A percentile compares a stretch with the other conserved stretches of the same genome.
These are phyloP conservation scores for Nicotiana undulata DNA, from an alignment of 257 asterid species.

Conservation along the genomic window DNA sequence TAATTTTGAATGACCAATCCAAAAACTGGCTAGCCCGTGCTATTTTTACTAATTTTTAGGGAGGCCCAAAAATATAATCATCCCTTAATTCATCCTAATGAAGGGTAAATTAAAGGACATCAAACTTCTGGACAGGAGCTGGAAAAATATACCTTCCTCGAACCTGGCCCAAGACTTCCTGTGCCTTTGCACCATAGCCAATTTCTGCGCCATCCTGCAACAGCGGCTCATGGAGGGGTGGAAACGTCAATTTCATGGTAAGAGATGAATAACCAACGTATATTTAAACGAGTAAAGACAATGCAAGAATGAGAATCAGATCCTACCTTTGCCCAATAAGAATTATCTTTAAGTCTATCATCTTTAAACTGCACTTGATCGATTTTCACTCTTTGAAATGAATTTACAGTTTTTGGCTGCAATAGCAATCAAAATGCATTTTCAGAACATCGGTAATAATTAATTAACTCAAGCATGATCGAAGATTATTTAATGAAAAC, in stretches of 20 bases:
- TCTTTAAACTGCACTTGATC: conserved; percentile 33
- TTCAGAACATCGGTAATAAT: not conserved
- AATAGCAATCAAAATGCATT: not conserved
- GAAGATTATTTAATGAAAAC: not conserved
- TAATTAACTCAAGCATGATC: not conserved
- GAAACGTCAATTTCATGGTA: not conserved
- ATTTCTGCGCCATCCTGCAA: conserved; percentile 83
- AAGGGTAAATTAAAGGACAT: not conserved
- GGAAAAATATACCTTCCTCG: conserved; percentile 66
- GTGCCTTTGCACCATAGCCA: conserved; percentile 99
- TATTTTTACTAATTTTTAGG: too few relatives aligned
- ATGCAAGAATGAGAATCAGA: not conserved
- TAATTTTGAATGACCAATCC: too few relatives aligned
- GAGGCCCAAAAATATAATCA: too few relatives aligned
- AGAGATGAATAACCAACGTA: not conserved
- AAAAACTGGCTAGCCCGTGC: too few relatives aligned
- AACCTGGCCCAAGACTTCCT: conserved; percentile 92
- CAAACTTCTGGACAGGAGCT: not conserved
- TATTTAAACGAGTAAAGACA: not conserved
- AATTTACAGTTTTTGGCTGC: conserved; percentile 71
- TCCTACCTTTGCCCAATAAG: conserved; percentile 95
- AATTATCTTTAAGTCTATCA: conserved; percentile 89
- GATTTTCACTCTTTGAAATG: conserved; percentile 51
- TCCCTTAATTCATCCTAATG: not conserved
- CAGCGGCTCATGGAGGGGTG: not conserved